A percentile compares a stretch with the other conserved stretches of the same genome.
These are phyloP conservation scores for Orychophragmus violaceus DNA, from an alignment of 345 rosid species.

Conservation along the genomic window DNA sequence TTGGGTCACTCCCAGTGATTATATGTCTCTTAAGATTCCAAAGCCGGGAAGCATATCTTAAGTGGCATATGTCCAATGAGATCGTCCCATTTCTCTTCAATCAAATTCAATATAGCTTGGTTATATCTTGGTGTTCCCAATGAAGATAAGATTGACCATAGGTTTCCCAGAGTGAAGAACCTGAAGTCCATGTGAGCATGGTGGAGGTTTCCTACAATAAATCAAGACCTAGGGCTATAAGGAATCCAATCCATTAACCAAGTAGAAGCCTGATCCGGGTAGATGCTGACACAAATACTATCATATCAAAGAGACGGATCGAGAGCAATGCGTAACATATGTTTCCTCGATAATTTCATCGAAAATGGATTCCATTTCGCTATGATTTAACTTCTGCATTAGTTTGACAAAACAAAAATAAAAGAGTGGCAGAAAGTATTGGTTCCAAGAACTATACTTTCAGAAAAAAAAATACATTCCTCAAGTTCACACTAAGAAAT, in stretches of 20 bases:
- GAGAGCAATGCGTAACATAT: no score
- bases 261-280: slow-evolving; percentile 82
- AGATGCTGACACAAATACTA: no score
- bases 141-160: slow-evolving; percentile 62
- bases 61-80: slow-evolving; percentile 77
- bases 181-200: no score
- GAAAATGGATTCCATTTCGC: no score
- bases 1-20: slow-evolving; percentile 86
- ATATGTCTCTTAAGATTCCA: slow-evolving; percentile 78
- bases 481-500: no score
- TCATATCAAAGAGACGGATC: no score
- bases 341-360: no score
- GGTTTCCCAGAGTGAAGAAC: slow-evolving; percentile 79
- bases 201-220: slow-evolving; percentile 75
- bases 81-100: slow-evolving; percentile 91
- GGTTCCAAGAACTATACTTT: no score
- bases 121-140: slow-evolving; percentile 52
- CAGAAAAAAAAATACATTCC: no score
- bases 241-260: slow-evolving; percentile 96
- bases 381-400: no score
- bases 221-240: slow-evolving; percentile 66
- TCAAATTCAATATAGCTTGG: slow-evolving; percentile 56
- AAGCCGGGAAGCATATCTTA: slow-evolving; percentile 80
- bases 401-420: no score
- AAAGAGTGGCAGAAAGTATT: no score